Base-by-base conservation (phyloP, 352 stramenopile species). In the Phytophthora sp. region DNA sequence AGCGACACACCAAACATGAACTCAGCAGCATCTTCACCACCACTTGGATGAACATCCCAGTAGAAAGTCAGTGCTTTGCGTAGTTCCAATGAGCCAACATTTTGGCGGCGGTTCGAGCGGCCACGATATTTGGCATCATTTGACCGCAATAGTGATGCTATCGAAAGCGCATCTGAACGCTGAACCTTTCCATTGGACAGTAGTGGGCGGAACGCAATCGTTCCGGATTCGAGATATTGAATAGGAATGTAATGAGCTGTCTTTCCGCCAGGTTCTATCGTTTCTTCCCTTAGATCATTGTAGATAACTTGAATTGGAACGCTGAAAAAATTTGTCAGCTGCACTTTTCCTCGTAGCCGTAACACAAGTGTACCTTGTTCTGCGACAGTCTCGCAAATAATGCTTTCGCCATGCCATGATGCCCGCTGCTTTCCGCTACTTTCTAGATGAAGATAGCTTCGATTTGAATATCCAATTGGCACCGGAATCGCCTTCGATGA, bases 401-500 rank as follows among this genome's bases (percentile, higher is more conserved):
- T 87, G 52, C 78, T 90, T 57, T 93, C 77, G 4, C 85, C 83
- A 44, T 89, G 80, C 82, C 84, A 92, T 12, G 76, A 77, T 45
- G 91, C 80, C 23, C 75, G 76, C 38, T 79, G 76, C 23, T 82
- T 78, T 20, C 68, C 78, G 28, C 72, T 76, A 53, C 74, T 92
- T 43, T 95, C 84, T 4, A 95, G 66, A 21, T 93, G 87, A 48
- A 95, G 67, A 58, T 91, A 95, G 39, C 84, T 94, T 23, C 86
- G 79, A 64, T 95, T 92, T 7, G 83, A 93, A 57, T 95, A 93
- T 15, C 86, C 87, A 51, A 95, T 95, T 0, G 87, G 87, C n/a
- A 95, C 87, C 13, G 86, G 84, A 49, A 94, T 94, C 5, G 84
- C 76, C 49, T 95, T 94, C 0, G 77, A 78, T 38, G 72, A 72